phyloP scores from a whole-genome alignment of 179 eudicot species.

The Spergularia azorica region DNA sequence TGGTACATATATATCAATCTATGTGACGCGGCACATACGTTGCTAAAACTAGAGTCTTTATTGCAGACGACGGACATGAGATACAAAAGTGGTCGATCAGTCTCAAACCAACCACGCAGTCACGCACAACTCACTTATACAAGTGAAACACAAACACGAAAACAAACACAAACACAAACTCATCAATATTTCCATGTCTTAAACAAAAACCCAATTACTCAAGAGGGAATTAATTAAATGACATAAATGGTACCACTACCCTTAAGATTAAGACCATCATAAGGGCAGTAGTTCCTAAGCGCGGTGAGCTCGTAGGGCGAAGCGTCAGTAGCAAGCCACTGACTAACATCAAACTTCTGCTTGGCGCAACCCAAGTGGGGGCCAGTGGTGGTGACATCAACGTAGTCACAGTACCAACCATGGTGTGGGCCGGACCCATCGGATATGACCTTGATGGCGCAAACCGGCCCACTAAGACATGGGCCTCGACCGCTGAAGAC shows the following conservation, averaged over 20 bases:
- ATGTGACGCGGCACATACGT: no score
- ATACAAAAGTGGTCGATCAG: no score
- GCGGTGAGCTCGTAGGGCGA: constrained; percentile 66
- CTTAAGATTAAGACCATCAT: background rate
- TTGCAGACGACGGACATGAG: no score
- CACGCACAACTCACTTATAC: background rate
- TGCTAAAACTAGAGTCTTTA: background rate
- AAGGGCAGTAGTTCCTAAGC: constrained; percentile 42
- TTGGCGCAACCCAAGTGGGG: constrained; percentile 56
- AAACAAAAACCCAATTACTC: no score
- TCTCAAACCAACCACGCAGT: background rate
- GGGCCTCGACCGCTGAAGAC: constrained; percentile 77
- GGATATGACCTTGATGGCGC: constrained; percentile 50
- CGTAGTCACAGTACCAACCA: constrained; percentile 86
- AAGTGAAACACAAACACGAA: background rate
- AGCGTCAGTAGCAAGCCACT: constrained; percentile 77
- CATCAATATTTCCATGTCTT: no score
- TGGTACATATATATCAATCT: no score
- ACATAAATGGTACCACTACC: background rate
- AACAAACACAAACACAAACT: no score
- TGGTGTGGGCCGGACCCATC: constrained; percentile 72
- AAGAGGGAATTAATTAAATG: background rate
- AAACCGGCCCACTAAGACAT: constrained; percentile 59
- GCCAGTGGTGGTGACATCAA: constrained; percentile 79
- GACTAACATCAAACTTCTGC: constrained; percentile 60